Evolutionary conservation across 2,329 filamentous ascomycete species (phyloP), one percentile per base, ranked within the genome.

Genomic region (Chaetomiaceae sp.): DNA sequence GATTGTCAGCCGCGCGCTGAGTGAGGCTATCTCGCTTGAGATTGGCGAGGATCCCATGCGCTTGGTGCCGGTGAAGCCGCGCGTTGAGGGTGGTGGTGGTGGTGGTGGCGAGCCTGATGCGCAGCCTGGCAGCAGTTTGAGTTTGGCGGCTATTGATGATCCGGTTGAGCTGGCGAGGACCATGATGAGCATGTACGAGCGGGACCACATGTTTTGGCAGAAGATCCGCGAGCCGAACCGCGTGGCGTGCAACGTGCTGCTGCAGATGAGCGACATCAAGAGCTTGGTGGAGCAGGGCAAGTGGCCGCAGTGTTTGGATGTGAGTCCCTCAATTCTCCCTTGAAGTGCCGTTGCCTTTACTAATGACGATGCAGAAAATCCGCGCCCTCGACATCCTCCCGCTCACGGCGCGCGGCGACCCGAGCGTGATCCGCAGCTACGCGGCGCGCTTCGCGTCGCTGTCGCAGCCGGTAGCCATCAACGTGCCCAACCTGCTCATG

Each of bases 1-100:
- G 23, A 92, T 97, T 60, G 83, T 97, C 65, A 96, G 91, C 71
- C 87, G 91, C 36, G 87, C 91, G 3, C 78, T 99, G 33, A 95
- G 91, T 52, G 91, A 97, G 69, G 89, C 90, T 40, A 84, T 97
- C 55, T 87, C 89, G 12, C 80, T 92, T 11, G 91, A 95, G 64
- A 81, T 96, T 63, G 91, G 90, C 49, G 87, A 94, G 63, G 85
- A 90, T 54, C 83, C 87, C 17, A 78, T 91, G 70, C 85, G 85
- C 38, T 75, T 95, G 46, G 83, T 91, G 70, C 89, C 90, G 3
- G 76, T 95, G 62, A 91, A 89, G 72, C 88, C 90, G 29, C 80
- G 88, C 55, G 73, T 71, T 6, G 75, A 71, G 6, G 71, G 67
- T 14, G 63, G 68, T 53, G 68, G 27, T 9, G 71, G 67, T 14